Evolutionary conservation across 768 basidiomycete genomes (phyloP).

Genomic region (Goffeauzyma gilvescens): DNA sequence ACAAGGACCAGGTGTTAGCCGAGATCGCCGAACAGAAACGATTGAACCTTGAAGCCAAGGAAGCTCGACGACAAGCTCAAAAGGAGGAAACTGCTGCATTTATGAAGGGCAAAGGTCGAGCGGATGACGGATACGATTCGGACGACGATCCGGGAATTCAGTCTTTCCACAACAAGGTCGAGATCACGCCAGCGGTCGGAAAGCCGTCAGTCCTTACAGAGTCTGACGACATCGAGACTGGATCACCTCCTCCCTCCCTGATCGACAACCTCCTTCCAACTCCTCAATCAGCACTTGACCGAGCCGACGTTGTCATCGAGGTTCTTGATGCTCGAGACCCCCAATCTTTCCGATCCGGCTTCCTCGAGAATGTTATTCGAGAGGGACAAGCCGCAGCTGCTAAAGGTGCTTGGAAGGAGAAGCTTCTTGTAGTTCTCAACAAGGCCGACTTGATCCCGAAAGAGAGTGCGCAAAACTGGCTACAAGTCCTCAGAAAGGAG

Average conservation of each 20-base stretch:
- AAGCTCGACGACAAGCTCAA: slow-evolving; percentile 43
- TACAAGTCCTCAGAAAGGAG: slow-evolving; percentile 42
- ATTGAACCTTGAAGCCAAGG: slow-evolving; percentile 42
- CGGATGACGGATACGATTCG: slow-evolving; percentile 36
- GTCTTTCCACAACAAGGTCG: slow-evolving; percentile 13
- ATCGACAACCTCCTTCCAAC: slow-evolving; percentile 47
- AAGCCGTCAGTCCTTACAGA: background rate
- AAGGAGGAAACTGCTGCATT: slow-evolving; percentile 30
- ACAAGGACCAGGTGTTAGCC: slow-evolving; percentile 82
- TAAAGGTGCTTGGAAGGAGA: slow-evolving; percentile 35
- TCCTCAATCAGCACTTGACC: slow-evolving; percentile 49
- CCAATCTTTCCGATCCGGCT: slow-evolving; percentile 45
- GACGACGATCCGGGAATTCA: slow-evolving; percentile 29
- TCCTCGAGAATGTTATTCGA: slow-evolving; percentile 41
- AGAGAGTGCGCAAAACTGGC: slow-evolving; percentile 57
- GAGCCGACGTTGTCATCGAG: slow-evolving; percentile 59
- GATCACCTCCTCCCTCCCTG: slow-evolving; percentile 36
- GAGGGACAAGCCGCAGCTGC: slow-evolving; percentile 10
- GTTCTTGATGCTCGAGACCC: slow-evolving; percentile 77
- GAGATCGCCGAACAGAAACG: slow-evolving; percentile 69
- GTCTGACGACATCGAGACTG: background rate
- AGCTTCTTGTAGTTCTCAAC: slow-evolving; percentile 53
- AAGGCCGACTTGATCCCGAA: slow-evolving; percentile 71
- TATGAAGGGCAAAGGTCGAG: slow-evolving; percentile 30
- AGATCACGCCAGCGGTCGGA: slow-evolving; percentile 23